Evolutionary conservation across 148 eudicot genomes (phyloP).

Genomic region (Oxyria digyna): DNA sequence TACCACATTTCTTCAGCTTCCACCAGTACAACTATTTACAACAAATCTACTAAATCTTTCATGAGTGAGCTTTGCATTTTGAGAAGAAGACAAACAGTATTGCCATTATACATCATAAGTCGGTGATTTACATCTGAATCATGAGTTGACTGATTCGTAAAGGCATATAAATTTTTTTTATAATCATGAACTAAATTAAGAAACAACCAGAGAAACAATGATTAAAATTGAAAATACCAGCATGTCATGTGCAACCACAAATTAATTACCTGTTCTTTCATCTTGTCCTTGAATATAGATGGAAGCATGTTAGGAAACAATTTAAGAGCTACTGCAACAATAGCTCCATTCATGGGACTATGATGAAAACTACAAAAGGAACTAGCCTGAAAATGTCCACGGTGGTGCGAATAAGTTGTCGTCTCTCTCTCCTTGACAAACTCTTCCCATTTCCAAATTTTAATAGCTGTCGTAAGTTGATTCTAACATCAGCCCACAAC

Average conservation of each 20-base stretch:
- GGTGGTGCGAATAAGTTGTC: constrained; percentile 76
- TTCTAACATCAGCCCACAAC: constrained; percentile 79
- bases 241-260: background rate
- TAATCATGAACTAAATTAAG: background rate
- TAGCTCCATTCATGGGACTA: constrained; percentile 85
- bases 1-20: no score
- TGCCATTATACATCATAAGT: background rate
- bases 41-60: no score
- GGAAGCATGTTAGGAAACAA: constrained; percentile 82
- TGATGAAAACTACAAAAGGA: constrained; percentile 68
- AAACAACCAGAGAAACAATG: background rate
- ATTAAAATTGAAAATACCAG: background rate
- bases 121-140: background rate
- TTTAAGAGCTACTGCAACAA: constrained; percentile 62
- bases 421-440: constrained; percentile 78
- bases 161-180: background rate
- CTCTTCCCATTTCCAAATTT: constrained; percentile 63
- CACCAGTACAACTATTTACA: no score
- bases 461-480: constrained; percentile 51
- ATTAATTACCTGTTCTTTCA: constrained; percentile 78
- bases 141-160: background rate
- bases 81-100: no score
- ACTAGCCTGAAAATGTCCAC: constrained; percentile 91
- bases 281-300: constrained; percentile 83
- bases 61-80: no score